Base-by-base conservation (phyloP, 768 basidiomycete genomes). In the Leccinellum rugosiceps region DNA sequence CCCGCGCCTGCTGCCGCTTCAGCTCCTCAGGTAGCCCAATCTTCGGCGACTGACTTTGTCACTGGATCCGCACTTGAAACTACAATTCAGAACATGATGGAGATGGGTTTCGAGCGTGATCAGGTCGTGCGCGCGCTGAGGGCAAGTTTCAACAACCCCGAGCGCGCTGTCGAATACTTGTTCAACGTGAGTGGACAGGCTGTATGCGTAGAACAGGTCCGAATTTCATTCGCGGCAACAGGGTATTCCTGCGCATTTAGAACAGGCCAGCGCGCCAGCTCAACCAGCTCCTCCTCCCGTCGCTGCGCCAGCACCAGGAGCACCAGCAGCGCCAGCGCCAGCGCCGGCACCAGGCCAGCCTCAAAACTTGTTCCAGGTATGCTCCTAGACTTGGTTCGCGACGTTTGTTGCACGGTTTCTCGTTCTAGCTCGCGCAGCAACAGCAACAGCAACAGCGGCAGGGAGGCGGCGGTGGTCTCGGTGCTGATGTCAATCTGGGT, bases 91-190 rank as follows among this genome's bases (percentile, higher is more conserved):
- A 88, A 88, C 68, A 94, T 99, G 83, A 75, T 86, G 38, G 92
- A 93, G 63, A 98, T 99, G 97, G 97, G 97, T 7, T 98, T 95
- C 65, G 81, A 83, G 58, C 81, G 86, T 38, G 94, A 94, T 4
- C 84, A 92, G 66, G 92, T 98, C 43, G 73, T 86, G 66, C 83
- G 86, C 15, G 94, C 95, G 4, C 70, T 99, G 70, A 80, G 93
- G 58, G 97, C 95, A 26, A 94, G 92, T 68, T 99, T 83, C 77
- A 99, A 99, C 74, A 98, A 99, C 74, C 91, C 97, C 8, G 94
- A 98, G 65, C 83, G 97, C 30, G 97, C 97, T 7, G 96, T 94
- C n/a, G 97, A 99, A 72, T 99, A 99, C 73, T 77, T 99, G 55
- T 88, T 98, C 84, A 96, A 69, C 58, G 96, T 95, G 64, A 63